Conservation (phyloP, 2,329 filamentous ascomycete species). For the Pseudogymnoascus verrucosus region DNA sequence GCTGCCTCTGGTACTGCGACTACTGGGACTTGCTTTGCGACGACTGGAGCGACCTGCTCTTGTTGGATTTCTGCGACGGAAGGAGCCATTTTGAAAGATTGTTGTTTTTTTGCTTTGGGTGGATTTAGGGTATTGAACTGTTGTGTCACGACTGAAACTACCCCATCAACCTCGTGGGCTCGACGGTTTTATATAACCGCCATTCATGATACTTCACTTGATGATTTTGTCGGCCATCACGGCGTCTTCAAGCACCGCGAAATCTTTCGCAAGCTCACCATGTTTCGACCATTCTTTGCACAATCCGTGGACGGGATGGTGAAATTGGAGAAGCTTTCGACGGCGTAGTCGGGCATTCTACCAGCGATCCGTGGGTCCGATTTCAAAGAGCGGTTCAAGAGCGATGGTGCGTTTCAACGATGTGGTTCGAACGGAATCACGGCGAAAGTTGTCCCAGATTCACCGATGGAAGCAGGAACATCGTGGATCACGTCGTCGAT, state of each 20-base stretch:
- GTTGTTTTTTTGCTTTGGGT: not conserved
- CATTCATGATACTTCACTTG: not conserved
- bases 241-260: not conserved
- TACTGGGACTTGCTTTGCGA: not conserved
- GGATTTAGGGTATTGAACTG: not conserved
- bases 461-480: not conserved
- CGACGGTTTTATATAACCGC: not conserved
- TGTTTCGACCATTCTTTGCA: not conserved
- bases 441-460: not conserved
- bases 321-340: not conserved
- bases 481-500: constrained; percentile 6
- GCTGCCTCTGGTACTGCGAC: not conserved
- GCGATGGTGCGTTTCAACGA: not conserved
- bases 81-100: constrained; percentile 2
- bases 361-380: not conserved
- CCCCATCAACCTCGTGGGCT: not conserved
- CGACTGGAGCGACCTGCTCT: not conserved
- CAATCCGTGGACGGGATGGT: not conserved
- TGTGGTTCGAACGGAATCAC: not conserved
- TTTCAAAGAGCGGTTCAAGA: not conserved
- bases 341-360: not conserved
- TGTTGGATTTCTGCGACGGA: constrained; percentile 6
- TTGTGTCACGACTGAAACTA: constrained; percentile 2
- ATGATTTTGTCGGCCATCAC: constrained; percentile 1
- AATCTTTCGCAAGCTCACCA: not conserved